phyloP scores from a whole-genome alignment of 1,284 basidiomycete species.

The Bjerkandera adusta region DNA sequence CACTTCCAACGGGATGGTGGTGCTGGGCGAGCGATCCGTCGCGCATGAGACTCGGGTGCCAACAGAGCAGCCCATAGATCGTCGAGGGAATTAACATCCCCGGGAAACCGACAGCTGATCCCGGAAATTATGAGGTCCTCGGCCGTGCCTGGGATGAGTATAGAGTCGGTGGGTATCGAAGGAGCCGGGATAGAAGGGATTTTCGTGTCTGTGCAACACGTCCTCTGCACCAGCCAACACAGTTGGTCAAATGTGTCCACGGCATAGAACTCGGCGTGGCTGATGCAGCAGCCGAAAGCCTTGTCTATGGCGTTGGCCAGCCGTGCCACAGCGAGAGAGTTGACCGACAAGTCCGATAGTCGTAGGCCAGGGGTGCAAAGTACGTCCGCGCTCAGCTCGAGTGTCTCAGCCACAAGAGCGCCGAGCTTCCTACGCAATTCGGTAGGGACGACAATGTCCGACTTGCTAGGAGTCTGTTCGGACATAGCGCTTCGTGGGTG shows the following conservation, averaged over 20 bases:
- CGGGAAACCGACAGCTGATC: slow-evolving; percentile 17
- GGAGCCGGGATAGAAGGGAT: too few relatives aligned
- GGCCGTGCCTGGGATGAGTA: neutral
- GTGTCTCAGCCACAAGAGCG: neutral
- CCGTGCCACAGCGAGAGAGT: slow-evolving; percentile 10
- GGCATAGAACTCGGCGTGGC: slow-evolving; percentile 9
- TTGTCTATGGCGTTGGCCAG: slow-evolving; percentile 12
- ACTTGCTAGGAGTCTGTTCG: neutral
- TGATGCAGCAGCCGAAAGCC: slow-evolving; percentile 8
- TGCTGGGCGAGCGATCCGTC: slow-evolving; percentile 4
- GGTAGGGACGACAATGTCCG: neutral
- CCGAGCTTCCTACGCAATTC: neutral
- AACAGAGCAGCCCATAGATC: slow-evolving; percentile 16
- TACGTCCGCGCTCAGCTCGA: neutral
- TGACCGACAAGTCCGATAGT: neutral
- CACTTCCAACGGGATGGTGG: neutral
- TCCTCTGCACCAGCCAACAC: neutral
- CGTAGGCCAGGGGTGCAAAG: neutral
- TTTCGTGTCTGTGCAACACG: too few relatives aligned
- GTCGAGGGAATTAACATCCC: slow-evolving; percentile 12
- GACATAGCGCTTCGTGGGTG: too few relatives aligned
- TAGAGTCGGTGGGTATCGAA: too few relatives aligned
- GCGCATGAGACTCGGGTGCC: slow-evolving; percentile 2
- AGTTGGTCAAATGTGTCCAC: slow-evolving; percentile 5
- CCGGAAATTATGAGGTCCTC: slow-evolving; percentile 16